phyloP scores from a whole-genome alignment of 2,329 filamentous ascomycete species.

The Westerdykella ornata region DNA sequence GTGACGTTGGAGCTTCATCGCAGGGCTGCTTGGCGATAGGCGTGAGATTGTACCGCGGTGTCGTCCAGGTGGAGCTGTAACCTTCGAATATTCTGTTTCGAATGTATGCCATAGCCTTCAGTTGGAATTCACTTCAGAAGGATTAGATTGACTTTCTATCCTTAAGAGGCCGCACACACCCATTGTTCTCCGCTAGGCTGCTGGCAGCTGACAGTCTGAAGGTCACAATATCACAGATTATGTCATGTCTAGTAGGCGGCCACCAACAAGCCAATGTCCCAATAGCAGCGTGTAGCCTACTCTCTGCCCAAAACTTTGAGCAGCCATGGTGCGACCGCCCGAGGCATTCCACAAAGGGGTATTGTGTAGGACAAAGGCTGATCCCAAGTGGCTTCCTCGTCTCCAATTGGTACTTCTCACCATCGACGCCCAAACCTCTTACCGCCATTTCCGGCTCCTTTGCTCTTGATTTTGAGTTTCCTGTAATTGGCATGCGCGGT shows the following conservation, averaged over 20 bases:
- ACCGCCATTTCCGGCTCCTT: conserved; percentile 37
- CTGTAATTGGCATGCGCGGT: conserved; percentile 45
- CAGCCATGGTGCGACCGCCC: no score
- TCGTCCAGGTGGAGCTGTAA: conserved; percentile 17
- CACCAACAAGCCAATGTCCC: no score
- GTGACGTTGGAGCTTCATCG: conserved; percentile 6
- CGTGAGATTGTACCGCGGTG: conserved; percentile 7
- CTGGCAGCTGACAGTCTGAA: conserved; percentile 5
- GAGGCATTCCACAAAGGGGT: no score
- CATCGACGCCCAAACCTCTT: conserved; percentile 36
- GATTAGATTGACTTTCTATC: neutral
- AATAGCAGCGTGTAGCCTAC: no score
- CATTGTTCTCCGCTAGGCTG: neutral
- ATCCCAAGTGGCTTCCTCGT: no score
- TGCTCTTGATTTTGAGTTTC: conserved; percentile 47
- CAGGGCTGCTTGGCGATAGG: conserved; percentile 13
- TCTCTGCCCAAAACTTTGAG: no score
- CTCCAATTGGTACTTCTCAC: conserved; percentile 2
- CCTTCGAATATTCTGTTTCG: conserved; percentile 34
- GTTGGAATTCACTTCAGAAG: neutral
- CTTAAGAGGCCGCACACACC: conserved; percentile 4
- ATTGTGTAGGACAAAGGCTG: no score
- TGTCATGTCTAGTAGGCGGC: no score
- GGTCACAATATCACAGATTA: no score
- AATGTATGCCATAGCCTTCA: conserved; percentile 27